These are phyloP conservation scores for Lentinula lateritia DNA, from an alignment of 768 basidiomycete genomes.

Conservation along the genomic window DNA sequence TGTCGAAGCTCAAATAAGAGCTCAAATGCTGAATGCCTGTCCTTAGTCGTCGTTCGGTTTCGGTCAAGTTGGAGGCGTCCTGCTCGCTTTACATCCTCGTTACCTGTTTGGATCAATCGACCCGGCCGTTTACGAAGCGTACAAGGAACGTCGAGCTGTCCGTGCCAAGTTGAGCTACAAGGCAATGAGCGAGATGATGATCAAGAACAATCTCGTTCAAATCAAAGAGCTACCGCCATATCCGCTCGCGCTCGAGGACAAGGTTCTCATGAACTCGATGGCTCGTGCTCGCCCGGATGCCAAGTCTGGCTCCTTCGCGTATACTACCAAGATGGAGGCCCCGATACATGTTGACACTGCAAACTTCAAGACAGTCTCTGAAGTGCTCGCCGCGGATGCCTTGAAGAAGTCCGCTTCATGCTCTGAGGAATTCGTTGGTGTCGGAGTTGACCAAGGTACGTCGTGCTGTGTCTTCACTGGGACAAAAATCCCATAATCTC, in stretches of 20 bases:
- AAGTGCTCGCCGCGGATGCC: slow-evolving; percentile 37
- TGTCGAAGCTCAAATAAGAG: slow-evolving; percentile 1
- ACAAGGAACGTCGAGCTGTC: slow-evolving; percentile 59
- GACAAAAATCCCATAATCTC: slow-evolving; percentile 5
- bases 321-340: slow-evolving; percentile 57
- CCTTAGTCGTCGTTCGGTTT: slow-evolving; percentile 92
- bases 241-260: slow-evolving; percentile 74
- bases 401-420: slow-evolving; percentile 19
- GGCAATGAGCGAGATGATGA: slow-evolving; percentile 95
- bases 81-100: slow-evolving; percentile 84
- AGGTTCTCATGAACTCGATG: slow-evolving; percentile 87
- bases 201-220: slow-evolving; percentile 86
- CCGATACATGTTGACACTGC: slow-evolving; percentile 49
- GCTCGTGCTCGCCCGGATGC: slow-evolving; percentile 77
- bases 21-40: slow-evolving; percentile 6
- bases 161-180: slow-evolving; percentile 77
- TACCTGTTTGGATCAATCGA: slow-evolving; percentile 84
- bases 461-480: neutral
- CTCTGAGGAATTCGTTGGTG: slow-evolving; percentile 53
- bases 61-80: slow-evolving; percentile 96
- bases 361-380: slow-evolving; percentile 63
- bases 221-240: slow-evolving; percentile 95
- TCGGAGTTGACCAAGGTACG: slow-evolving; percentile 87
- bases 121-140: slow-evolving; percentile 71
- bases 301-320: slow-evolving; percentile 86